Conservation (phyloP, 768 basidiomycete species). For the Crepidotus variabilis region DNA sequence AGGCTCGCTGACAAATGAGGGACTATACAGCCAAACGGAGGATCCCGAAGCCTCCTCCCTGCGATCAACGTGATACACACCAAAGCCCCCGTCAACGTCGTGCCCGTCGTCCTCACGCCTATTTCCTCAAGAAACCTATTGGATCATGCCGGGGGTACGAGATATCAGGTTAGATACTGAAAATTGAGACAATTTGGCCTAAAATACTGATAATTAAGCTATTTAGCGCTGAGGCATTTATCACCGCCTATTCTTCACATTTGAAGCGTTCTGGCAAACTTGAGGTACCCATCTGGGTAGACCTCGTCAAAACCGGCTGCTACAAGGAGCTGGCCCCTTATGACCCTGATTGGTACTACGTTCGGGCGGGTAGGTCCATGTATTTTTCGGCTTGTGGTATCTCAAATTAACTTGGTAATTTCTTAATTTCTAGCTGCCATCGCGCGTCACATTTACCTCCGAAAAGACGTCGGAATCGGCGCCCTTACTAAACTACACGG, state of each 20-base stretch:
- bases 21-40: slow-evolving; percentile 42
- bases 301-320: slow-evolving; percentile 96
- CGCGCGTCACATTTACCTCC: slow-evolving; percentile 99
- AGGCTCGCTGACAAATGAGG: not conserved
- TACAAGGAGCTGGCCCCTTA: slow-evolving; percentile 99
- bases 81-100: slow-evolving; percentile 49
- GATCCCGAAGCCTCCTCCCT: slow-evolving; percentile 34
- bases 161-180: slow-evolving; percentile 60
- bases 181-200: slow-evolving; percentile 3
- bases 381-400: not conserved
- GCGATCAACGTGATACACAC: slow-evolving; percentile 31
- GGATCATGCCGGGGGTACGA: slow-evolving; percentile 79
- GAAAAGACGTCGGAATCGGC: slow-evolving; percentile 94
- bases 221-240: slow-evolving; percentile 87
- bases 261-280: slow-evolving; percentile 99
- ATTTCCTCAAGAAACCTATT: slow-evolving; percentile 42
- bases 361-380: slow-evolving; percentile 82
- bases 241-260: slow-evolving; percentile 91
- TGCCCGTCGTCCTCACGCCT: slow-evolving; percentile 39
- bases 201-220: slow-evolving; percentile 15
- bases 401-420: not conserved
- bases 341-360: slow-evolving; percentile 99
- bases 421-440: slow-evolving; percentile 64
- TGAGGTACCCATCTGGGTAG: slow-evolving; percentile 98
- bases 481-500: slow-evolving; percentile 96